These are phyloP conservation scores for Prunus persica DNA, from an alignment of 306 rosid genomes.

Conservation along the genomic window Prunus_persica_NCBIv2 NC_034012.1:870501-871000, in stretches of 20 bases:
- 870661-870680: conserved; percentile 45
- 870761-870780: not conserved
- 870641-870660: not conserved
- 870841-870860: conserved; percentile 29
- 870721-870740: conserved; percentile 14
- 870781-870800: not conserved
- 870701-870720: conserved; percentile 37
- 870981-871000: not conserved
- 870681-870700: conserved; percentile 45
- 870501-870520: too few relatives aligned
- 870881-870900: conserved; percentile 20
- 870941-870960: conserved; percentile 28
- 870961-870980: conserved; percentile 40
- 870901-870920: conserved; percentile 36
- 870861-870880: conserved; percentile 34
- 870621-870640: not conserved
- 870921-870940: conserved; percentile 18
- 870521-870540: too few relatives aligned
- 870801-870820: not conserved
- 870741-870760: not conserved
- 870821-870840: not conserved
- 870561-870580: too few relatives aligned
- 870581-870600: not conserved
- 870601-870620: too few relatives aligned
- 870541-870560: too few relatives aligned